A percentile compares a stretch with the other conserved stretches of the same genome.
These are phyloP conservation scores for Gossypium mustelinum DNA, from an alignment of 345 rosid genomes.

Conservation along the genomic window DNA sequence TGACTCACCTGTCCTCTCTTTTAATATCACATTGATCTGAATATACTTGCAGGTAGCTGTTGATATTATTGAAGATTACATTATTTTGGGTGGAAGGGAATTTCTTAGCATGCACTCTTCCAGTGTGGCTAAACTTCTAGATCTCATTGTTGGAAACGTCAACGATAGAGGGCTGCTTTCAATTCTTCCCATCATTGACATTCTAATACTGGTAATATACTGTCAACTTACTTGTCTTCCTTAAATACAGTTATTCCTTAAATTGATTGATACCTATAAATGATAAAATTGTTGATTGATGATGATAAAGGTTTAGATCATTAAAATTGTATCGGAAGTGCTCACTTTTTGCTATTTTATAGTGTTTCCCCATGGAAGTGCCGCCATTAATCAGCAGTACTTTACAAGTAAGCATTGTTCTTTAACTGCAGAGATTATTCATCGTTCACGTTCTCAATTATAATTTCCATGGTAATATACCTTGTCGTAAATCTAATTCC, in stretches of 20 bases:
- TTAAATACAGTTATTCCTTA: constrained; percentile 4
- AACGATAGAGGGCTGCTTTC: constrained; percentile 74
- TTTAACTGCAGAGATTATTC: constrained; percentile 17
- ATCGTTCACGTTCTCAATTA: constrained; percentile 9
- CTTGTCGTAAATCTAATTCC: constrained; percentile 9
- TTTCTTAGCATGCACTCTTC: constrained; percentile 75
- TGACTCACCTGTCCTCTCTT: neutral
- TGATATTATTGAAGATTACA: constrained; percentile 65
- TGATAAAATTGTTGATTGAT: neutral
- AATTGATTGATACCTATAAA: constrained; percentile 1
- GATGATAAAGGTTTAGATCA: neutral
- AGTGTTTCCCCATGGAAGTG: constrained; percentile 87
- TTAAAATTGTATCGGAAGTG: neutral
- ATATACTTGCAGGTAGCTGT: constrained; percentile 67
- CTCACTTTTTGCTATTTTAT: constrained; percentile 18
- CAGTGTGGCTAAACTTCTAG: constrained; percentile 79
- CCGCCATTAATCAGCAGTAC: constrained; percentile 79
- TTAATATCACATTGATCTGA: neutral
- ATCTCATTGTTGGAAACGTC: constrained; percentile 86
- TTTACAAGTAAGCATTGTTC: constrained; percentile 53
- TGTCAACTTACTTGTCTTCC: neutral
- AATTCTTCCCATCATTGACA: constrained; percentile 78
- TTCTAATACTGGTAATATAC: constrained; percentile 68
- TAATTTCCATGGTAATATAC: constrained; percentile 8
- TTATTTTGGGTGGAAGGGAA: constrained; percentile 76